phyloP scores from a whole-genome alignment of 2,329 filamentous ascomycete genomes.

The Fusarium tupiense region DNA sequence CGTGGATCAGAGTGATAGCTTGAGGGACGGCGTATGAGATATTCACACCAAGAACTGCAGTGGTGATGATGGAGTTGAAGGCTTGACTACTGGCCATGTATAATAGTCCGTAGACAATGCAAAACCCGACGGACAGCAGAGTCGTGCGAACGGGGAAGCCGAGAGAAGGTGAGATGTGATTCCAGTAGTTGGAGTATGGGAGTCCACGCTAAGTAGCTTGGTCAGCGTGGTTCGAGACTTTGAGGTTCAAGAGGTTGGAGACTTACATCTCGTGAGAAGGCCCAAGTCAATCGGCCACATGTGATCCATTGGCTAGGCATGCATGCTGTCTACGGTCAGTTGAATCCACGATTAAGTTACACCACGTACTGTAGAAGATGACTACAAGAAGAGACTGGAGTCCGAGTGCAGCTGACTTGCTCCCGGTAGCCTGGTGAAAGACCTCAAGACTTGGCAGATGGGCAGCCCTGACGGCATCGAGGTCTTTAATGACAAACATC shows the following conservation, averaged over 20 bases:
- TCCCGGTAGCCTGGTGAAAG: background rate
- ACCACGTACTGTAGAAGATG: background rate
- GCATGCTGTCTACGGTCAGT: accelerated
- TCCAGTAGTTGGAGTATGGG: background rate
- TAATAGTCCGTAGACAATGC: background rate
- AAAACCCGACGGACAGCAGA: background rate
- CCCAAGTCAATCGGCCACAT: background rate
- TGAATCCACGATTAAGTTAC: accelerated
- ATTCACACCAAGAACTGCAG: background rate
- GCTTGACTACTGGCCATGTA: background rate
- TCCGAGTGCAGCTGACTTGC: background rate
- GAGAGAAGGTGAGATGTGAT: background rate
- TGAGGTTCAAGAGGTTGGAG: no score
- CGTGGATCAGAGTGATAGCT: background rate
- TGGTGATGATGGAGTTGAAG: background rate
- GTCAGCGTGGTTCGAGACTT: background rate
- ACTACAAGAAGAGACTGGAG: background rate
- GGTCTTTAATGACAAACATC: background rate
- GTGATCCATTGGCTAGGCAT: background rate
- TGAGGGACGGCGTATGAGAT: background rate
- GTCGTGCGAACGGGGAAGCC: background rate
- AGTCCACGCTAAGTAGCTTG: background rate
- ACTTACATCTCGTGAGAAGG: background rate
- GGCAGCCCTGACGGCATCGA: background rate
- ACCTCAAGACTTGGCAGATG: background rate